phyloP scores from a whole-genome alignment of 768 basidiomycete genomes.

The Rossbeevera mucosa region DNA sequence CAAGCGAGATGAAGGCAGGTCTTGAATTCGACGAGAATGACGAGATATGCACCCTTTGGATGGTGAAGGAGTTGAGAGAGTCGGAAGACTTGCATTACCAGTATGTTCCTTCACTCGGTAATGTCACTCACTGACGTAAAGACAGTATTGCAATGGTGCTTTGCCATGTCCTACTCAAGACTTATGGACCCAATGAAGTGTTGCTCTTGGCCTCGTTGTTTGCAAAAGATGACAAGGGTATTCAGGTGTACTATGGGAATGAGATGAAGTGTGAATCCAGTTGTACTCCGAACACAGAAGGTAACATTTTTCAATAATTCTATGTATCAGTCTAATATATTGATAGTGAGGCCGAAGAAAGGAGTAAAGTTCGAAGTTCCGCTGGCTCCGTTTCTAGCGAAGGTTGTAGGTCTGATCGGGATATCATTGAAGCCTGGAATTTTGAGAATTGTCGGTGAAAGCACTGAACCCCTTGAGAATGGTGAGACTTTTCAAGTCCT shows the following conservation, averaged over 20 bases:
- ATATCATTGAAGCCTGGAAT: background rate
- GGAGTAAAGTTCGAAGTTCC: background rate
- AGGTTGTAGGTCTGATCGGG: background rate
- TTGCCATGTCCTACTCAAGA: conserved; percentile 11
- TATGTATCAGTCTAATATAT: background rate
- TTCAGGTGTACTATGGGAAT: conserved; percentile 1
- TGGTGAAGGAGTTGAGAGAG: background rate
- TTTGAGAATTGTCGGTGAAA: background rate
- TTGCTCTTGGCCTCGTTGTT: conserved; percentile 12
- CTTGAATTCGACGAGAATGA: background rate
- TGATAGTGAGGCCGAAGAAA: background rate
- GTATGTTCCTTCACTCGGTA: background rate
- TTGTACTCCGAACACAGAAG: background rate
- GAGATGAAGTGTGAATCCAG: background rate
- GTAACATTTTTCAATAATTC: background rate
- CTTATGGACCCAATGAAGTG: conserved; percentile 9
- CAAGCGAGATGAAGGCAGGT: conserved; percentile 1
- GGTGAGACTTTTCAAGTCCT: background rate
- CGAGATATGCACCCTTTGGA: conserved; percentile 6
- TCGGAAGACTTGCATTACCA: background rate
- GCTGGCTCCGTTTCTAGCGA: background rate
- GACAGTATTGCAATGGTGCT: conserved; percentile 10
- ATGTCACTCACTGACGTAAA: background rate
- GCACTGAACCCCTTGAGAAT: background rate
- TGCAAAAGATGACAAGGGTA: background rate